phyloP scores from a whole-genome alignment of 345 rosid genomes.

The Eucalyptus polyanthemos region DNA sequence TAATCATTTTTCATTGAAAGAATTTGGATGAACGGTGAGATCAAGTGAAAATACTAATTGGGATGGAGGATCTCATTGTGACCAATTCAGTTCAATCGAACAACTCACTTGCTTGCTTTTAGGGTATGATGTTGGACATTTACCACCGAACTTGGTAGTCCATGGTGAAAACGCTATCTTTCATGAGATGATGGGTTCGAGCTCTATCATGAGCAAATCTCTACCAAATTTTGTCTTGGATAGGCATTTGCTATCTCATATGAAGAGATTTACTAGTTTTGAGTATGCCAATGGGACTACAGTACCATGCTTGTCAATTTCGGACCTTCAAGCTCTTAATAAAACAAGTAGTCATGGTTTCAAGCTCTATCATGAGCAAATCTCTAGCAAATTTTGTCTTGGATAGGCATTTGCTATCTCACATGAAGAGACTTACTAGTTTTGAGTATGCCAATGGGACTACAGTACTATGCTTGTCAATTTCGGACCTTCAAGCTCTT shows the following conservation, averaged over 20 bases:
- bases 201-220: neutral
- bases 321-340: neutral
- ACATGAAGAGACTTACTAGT: neutral
- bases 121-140: neutral
- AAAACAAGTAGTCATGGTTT: no score
- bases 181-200: neutral
- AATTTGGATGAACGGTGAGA: neutral
- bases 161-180: neutral
- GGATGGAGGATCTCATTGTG: neutral
- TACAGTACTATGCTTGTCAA: neutral
- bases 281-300: neutral
- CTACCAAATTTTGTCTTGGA: fast-evolving
- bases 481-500: neutral
- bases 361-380: no score
- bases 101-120: neutral
- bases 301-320: neutral
- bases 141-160: neutral
- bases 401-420: neutral
- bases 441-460: neutral
- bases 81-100: fast-evolving
- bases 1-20: neutral
- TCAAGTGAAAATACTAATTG: neutral
- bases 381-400: neutral
- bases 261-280: neutral
- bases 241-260: neutral